Conservation (phyloP, 352 stramenopile genomes). For the Saprolegnia parasitica region DNA sequence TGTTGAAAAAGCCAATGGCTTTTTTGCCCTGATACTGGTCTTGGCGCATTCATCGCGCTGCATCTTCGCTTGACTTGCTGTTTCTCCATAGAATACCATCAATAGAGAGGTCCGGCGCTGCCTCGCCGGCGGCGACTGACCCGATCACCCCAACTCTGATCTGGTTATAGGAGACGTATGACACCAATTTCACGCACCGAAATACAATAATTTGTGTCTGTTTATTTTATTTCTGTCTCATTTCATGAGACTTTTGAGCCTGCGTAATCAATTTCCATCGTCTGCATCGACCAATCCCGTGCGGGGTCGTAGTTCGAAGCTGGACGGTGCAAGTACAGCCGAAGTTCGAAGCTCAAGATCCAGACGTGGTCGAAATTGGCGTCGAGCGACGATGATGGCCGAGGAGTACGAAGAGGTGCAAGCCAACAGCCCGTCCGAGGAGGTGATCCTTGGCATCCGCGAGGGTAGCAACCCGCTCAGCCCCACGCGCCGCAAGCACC, state of each 20-base stretch:
- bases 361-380: background rate
- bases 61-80: too few relatives aligned
- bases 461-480: background rate
- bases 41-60: too few relatives aligned
- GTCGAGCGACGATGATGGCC: slow-evolving; percentile 10
- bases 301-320: background rate
- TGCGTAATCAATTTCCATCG: background rate
- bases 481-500: slow-evolving; percentile 19
- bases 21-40: too few relatives aligned
- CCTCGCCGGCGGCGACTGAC: background rate
- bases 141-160: background rate
- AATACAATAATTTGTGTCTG: too few relatives aligned
- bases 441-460: slow-evolving; percentile 6
- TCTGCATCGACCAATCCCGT: background rate
- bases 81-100: background rate
- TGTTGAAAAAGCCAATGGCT: too few relatives aligned
- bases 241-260: too few relatives aligned
- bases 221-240: too few relatives aligned
- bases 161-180: too few relatives aligned
- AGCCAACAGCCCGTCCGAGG: slow-evolving; percentile 17
- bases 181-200: background rate
- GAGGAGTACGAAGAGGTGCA: slow-evolving; percentile 27
- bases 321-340: background rate
- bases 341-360: background rate
- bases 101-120: background rate